These are phyloP conservation scores for Barbarea vulgaris DNA, from an alignment of 345 rosid genomes.

Conservation along the genomic window DNA sequence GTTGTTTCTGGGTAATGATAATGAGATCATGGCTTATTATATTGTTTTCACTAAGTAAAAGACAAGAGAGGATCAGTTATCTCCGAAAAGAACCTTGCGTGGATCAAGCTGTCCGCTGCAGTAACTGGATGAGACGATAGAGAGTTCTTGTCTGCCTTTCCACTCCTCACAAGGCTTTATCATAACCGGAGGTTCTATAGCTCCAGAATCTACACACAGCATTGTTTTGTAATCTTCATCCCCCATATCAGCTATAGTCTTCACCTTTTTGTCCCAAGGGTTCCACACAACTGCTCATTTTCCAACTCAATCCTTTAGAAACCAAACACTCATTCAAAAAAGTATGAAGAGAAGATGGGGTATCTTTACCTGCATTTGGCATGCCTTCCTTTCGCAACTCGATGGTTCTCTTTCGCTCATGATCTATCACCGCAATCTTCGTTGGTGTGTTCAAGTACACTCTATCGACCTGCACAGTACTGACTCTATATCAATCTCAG, in stretches of 20 bases:
- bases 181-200: slow-evolving; percentile 61
- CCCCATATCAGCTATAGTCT: slow-evolving; percentile 76
- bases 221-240: slow-evolving; percentile 85
- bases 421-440: slow-evolving; percentile 93
- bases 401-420: slow-evolving; percentile 90
- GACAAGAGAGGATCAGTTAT: slow-evolving; percentile 38
- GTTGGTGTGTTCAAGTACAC: slow-evolving; percentile 88
- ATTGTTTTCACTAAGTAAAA: slow-evolving; percentile 8
- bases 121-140: slow-evolving; percentile 91
- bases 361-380: slow-evolving; percentile 75
- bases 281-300: slow-evolving; percentile 78
- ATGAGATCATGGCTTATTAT: slow-evolving; percentile 31
- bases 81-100: slow-evolving; percentile 71
- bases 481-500: slow-evolving; percentile 1
- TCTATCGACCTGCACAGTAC: slow-evolving; percentile 62
- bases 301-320: slow-evolving; percentile 10
- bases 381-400: slow-evolving; percentile 83
- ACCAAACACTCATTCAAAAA: neutral
- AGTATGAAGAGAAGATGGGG: neutral
- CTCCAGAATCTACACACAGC: slow-evolving; percentile 86
- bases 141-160: slow-evolving; percentile 86
- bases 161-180: slow-evolving; percentile 89
- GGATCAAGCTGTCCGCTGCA: slow-evolving; percentile 98
- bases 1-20: slow-evolving; percentile 3
- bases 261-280: slow-evolving; percentile 93